These are phyloP conservation scores for Babesia sp. DNA, from an alignment of 169 alveolate species.

Conservation along the genomic window DNA sequence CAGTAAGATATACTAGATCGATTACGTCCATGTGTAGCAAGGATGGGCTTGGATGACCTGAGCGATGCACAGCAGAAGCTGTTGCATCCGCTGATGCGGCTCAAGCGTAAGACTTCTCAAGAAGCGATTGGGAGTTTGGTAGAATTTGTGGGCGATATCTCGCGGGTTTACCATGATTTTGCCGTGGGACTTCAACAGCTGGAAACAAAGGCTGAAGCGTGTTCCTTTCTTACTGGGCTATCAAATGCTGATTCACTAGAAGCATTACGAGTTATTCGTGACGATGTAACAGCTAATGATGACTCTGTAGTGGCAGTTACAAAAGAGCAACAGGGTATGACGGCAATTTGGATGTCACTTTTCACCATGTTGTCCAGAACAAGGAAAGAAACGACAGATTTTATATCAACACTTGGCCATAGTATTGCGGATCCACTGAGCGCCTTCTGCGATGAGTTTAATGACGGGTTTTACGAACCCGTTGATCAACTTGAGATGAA, in stretches of 20 bases:
- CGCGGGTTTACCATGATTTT: conserved; percentile 40
- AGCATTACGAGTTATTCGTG: conserved; percentile 38
- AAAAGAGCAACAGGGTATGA: conserved; percentile 60
- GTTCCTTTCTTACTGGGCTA: conserved; percentile 33
- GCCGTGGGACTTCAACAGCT: conserved; percentile 32
- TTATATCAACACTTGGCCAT: conserved; percentile 3
- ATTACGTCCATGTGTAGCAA: neutral
- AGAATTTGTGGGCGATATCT: conserved; percentile 42
- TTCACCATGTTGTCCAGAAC: conserved; percentile 12
- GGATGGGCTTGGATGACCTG: conserved; percentile 57
- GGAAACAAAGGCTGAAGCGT: conserved; percentile 25
- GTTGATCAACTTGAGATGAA: conserved; percentile 35
- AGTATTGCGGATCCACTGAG: conserved; percentile 34
- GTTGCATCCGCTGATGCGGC: conserved; percentile 55
- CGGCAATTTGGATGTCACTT: conserved; percentile 27
- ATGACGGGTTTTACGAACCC: conserved; percentile 30
- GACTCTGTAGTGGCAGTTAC: conserved; percentile 35
- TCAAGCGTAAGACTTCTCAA: conserved; percentile 46
- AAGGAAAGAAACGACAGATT: conserved; percentile 16
- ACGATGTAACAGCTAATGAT: conserved; percentile 19
- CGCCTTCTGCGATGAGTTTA: conserved; percentile 23
- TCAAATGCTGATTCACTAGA: conserved; percentile 25
- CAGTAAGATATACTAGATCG: neutral
- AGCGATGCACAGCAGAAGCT: conserved; percentile 54
- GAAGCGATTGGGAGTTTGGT: conserved; percentile 42